Conservation (phyloP, 805 yeast species). For the Candida railenensis region DNA sequence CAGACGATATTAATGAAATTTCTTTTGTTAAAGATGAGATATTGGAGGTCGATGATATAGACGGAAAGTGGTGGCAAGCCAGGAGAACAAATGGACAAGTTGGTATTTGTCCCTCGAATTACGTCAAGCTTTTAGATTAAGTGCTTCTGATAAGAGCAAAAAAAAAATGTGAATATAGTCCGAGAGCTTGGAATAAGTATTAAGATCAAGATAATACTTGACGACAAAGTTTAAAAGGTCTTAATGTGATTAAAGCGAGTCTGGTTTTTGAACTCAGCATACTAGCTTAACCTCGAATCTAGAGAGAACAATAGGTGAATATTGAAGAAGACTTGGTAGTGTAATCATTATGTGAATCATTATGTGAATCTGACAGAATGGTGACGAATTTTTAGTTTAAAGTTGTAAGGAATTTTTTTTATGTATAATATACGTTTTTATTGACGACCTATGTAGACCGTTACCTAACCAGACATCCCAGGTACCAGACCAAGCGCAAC, state of each 20-base stretch:
- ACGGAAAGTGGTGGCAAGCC: conserved; percentile 99
- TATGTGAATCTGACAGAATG: not conserved
- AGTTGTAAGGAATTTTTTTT: not conserved
- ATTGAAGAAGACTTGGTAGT: no score
- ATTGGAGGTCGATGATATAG: conserved; percentile 87
- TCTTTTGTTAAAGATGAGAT: conserved; percentile 89
- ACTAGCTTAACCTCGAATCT: no score
- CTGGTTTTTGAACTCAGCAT: no score
- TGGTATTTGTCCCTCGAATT: conserved; percentile 95
- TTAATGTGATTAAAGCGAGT: no score
- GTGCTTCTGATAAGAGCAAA: not conserved
- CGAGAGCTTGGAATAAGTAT: no score
- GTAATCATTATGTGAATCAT: no score
- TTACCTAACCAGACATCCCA: no score
- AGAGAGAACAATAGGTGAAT: no score
- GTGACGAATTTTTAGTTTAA: not conserved
- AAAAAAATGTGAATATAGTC: not conserved
- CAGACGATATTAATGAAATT: conserved; percentile 89
- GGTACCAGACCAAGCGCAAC: no score
- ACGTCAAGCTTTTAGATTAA: conserved; percentile 66
- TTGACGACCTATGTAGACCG: not conserved
- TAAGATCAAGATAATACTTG: no score
- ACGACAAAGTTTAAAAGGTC: no score
- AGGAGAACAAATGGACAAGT: conserved; percentile 85
- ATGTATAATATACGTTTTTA: conserved; percentile 1